Evolutionary conservation across 768 basidiomycete species (phyloP), one percentile per base, ranked within the genome.

Genomic region (Dictyophora rubrovolvata): DNA sequence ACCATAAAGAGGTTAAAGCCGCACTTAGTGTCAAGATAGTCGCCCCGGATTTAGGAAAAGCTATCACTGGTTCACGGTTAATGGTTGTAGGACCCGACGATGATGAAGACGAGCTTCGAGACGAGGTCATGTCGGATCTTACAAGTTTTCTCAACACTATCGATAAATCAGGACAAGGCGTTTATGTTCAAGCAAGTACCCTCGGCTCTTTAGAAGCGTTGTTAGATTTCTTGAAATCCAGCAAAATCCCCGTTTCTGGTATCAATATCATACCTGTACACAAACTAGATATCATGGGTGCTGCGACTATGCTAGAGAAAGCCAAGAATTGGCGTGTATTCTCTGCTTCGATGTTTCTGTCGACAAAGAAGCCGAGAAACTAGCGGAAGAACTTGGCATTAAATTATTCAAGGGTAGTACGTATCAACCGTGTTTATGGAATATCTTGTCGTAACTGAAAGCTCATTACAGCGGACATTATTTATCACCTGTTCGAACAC

Each of bases 201-300:
- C 82, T 99, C 46, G 96, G 96, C 60, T 96, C 96, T 12, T 80
- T 99, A 42, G 96, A 99, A 71, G 96, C 96, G 1, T 75, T 99
- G 57, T 78, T 99, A 53, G 95, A 97, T 65, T 98, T 98, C 85
- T 77, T 99, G 69, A 89, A 89, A 73, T 74, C 75, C 56, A 93
- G 89, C 80, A 95, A 98, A 75, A 98, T 98, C 63, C 95, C 96
- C 1, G 95, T 99, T 1, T 91, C 90, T 10, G 91, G 90, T 17
- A 95, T 98, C 73, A 95, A 95, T 71, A 96, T 99, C 61, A 96
- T 96, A 11, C 94, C 95, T 8, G 89, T 99, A 16, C 87, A 93
- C 76, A 94, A 93, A 76, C 91, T 84, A 70, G 93, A 97, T 67
- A 78, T 99, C 61, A 94, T 93, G 85, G 87, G 92, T 54, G 76